phyloP scores from a whole-genome alignment of 2,329 filamentous ascomycete species.

The Fusarium fujikuroi region DNA sequence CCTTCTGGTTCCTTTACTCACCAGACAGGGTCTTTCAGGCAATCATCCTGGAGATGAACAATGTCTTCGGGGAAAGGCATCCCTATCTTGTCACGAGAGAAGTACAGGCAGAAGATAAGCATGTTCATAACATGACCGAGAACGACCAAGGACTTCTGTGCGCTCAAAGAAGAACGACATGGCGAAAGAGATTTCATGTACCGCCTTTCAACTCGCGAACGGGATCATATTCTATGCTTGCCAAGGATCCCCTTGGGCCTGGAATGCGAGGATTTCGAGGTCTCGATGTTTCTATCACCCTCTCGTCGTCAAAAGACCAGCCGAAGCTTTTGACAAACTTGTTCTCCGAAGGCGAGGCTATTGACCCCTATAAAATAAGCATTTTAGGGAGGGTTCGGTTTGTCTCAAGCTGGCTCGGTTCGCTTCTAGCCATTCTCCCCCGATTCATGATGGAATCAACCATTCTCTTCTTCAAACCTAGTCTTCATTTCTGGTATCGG shows the following conservation, averaged over 20 bases:
- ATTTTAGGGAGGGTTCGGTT: slow-evolving; percentile 58
- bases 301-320: slow-evolving; percentile 68
- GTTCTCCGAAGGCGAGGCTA: slow-evolving; percentile 60
- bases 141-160: not conserved
- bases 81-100: slow-evolving; percentile 46
- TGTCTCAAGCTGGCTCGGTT: slow-evolving; percentile 71
- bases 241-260: slow-evolving; percentile 57
- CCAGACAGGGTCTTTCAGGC: slow-evolving; percentile 65
- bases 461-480: slow-evolving; percentile 64
- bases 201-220: slow-evolving; percentile 77
- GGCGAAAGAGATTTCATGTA: slow-evolving; percentile 79
- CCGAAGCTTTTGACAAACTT: slow-evolving; percentile 71
- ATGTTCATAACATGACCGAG: not conserved
- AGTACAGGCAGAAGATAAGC: slow-evolving; percentile 37
- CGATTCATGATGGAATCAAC: slow-evolving; percentile 71
- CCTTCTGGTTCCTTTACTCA: slow-evolving; percentile 83
- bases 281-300: slow-evolving; percentile 69
- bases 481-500: slow-evolving; percentile 71
- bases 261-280: slow-evolving; percentile 51
- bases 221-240: slow-evolving; percentile 63
- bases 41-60: slow-evolving; percentile 80
- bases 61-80: slow-evolving; percentile 78
- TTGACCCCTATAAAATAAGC: slow-evolving; percentile 61
- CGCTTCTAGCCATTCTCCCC: slow-evolving; percentile 73
- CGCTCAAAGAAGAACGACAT: slow-evolving; percentile 59